A percentile compares a stretch with the other conserved stretches of the same genome.
These are phyloP conservation scores for Chalara sp. DNA, from an alignment of 2,329 filamentous ascomycete species.

Conservation along the genomic window DNA sequence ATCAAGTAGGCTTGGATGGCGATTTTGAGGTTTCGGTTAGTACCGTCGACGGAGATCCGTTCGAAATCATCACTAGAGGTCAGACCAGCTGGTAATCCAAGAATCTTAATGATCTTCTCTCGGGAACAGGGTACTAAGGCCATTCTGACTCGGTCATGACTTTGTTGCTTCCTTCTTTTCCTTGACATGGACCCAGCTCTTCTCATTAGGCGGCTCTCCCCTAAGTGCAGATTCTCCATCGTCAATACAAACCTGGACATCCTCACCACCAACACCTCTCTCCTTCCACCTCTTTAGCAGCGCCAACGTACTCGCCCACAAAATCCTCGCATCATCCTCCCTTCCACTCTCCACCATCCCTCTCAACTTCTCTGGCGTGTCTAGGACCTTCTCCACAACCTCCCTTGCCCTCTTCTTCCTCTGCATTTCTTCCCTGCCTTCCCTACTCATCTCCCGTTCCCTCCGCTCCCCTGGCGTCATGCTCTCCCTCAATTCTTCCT, in stretches of 20 bases:
- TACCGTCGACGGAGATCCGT: constrained; percentile 79
- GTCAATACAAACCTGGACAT: constrained; percentile 27
- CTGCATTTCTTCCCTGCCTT: constrained; percentile 31
- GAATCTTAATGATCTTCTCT: too few relatives aligned
- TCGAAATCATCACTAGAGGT: constrained; percentile 53
- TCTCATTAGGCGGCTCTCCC: constrained; percentile 18
- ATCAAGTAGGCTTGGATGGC: constrained; percentile 22
- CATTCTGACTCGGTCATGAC: constrained; percentile 6
- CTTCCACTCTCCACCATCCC: constrained; percentile 52
- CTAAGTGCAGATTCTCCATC: constrained; percentile 27
- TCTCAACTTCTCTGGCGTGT: constrained; percentile 39
- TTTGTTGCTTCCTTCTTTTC: constrained; percentile 1
- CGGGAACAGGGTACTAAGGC: too few relatives aligned
- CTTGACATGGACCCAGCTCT: constrained; percentile 17
- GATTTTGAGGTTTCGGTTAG: constrained; percentile 59
- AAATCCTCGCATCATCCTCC: constrained; percentile 51
- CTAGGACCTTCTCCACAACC: constrained; percentile 19
- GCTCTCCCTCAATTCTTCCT: constrained; percentile 18
- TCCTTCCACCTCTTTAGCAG: constrained; percentile 26
- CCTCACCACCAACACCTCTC: constrained; percentile 25
- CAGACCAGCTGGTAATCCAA: background rate
- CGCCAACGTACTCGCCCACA: constrained; percentile 23
- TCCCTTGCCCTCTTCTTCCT: constrained; percentile 12
- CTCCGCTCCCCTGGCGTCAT: constrained; percentile 43
- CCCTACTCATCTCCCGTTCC: constrained; percentile 51